phyloP scores from a whole-genome alignment of 257 asterid species.

The Plantago ovata region DNA sequence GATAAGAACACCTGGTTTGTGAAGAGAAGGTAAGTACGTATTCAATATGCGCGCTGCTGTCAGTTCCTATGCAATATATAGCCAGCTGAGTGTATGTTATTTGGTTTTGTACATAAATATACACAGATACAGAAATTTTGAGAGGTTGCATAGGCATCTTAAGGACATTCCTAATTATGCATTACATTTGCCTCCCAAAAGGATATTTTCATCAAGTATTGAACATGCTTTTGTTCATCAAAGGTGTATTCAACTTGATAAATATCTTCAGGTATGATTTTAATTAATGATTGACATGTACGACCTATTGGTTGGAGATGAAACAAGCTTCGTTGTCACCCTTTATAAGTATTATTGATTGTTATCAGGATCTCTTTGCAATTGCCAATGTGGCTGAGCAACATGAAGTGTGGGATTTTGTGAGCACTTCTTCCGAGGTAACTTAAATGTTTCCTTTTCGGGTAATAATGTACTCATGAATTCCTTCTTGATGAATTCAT shows the following conservation, averaged over 20 bases:
- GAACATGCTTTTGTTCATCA: slow-evolving; percentile 90
- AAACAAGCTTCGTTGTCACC: no score
- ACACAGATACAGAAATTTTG: slow-evolving; percentile 83
- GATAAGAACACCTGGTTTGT: slow-evolving; percentile 72
- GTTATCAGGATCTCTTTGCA: slow-evolving; percentile 72
- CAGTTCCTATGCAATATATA: slow-evolving; percentile 14
- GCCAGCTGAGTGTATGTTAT: no score
- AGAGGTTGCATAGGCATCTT: slow-evolving; percentile 83
- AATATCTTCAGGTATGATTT: slow-evolving; percentile 71
- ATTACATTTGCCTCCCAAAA: slow-evolving; percentile 87
- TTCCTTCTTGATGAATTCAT: slow-evolving; percentile 22
- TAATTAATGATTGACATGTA: slow-evolving; percentile 12
- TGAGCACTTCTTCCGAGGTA: slow-evolving; percentile 85
- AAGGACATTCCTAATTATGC: slow-evolving; percentile 91
- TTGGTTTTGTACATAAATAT: slow-evolving; percentile 28
- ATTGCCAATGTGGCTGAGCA: slow-evolving; percentile 96
- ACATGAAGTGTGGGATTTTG: slow-evolving; percentile 97
- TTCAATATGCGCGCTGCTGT: neutral
- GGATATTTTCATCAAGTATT: slow-evolving; percentile 89
- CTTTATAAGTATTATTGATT: slow-evolving; percentile 11
- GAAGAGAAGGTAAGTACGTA: slow-evolving; percentile 83
- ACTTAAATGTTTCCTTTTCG: slow-evolving; percentile 18
- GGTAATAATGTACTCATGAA: no score
- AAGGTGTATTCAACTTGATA: slow-evolving; percentile 90
- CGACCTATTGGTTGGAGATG: no score